phyloP scores from a whole-genome alignment of 2,329 filamentous ascomycete species.

The Onygenales sp. region DNA sequence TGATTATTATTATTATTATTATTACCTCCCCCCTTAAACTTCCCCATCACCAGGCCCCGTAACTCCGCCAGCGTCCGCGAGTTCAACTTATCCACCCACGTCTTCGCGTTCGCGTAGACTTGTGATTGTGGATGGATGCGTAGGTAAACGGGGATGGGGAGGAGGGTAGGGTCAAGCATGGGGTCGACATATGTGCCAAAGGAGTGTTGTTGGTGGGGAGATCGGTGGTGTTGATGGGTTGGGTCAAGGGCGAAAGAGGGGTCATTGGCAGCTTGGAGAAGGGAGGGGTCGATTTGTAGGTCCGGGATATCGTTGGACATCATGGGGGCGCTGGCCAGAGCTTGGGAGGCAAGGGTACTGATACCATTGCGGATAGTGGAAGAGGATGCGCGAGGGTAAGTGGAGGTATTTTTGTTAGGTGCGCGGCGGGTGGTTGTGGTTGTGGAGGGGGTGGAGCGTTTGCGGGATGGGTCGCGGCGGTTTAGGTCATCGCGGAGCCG shows the following conservation, averaged over 20 bases:
- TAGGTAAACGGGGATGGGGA: conserved; percentile 54
- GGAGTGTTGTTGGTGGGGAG: conserved; percentile 20
- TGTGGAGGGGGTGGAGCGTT: conserved; percentile 21
- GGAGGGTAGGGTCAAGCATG: conserved; percentile 20
- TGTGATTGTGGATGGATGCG: conserved; percentile 58
- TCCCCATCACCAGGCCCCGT: conserved; percentile 50
- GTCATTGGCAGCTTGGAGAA: conserved; percentile 49
- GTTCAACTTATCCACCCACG: conserved; percentile 57
- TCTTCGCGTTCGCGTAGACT: conserved; percentile 36
- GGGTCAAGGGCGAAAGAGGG: conserved; percentile 25
- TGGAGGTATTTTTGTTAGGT: neutral
- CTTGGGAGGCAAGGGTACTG: conserved; percentile 34
- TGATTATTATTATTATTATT: conserved; percentile 49
- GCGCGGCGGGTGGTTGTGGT: conserved; percentile 11
- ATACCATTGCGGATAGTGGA: conserved; percentile 25
- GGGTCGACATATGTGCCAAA: conserved; percentile 28
- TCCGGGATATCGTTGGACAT: conserved; percentile 35
- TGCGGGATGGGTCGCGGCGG: conserved; percentile 43
- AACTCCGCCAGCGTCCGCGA: conserved; percentile 53
- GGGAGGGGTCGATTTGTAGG: conserved; percentile 55
- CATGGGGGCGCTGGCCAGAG: conserved; percentile 32
- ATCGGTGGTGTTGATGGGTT: conserved; percentile 7
- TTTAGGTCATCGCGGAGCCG: conserved; percentile 59
- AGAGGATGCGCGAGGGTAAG: conserved; percentile 2
- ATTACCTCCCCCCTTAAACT: conserved; percentile 50